Conservation (phyloP, 2,329 filamentous ascomycete genomes). For the Emericellopsis atlantica region DNA sequence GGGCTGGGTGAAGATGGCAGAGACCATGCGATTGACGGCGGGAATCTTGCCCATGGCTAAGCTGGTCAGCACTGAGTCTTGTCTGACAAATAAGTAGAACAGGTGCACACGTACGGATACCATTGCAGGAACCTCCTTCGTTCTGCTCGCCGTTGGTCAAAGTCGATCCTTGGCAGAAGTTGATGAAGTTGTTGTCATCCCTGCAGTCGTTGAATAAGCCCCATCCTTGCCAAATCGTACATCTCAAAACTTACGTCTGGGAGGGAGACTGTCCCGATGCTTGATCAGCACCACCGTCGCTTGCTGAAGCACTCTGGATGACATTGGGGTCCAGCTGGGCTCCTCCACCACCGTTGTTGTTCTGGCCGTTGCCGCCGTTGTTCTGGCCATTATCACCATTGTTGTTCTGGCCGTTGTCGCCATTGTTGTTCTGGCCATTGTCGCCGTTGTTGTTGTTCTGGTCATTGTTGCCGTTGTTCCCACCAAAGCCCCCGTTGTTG, state of each 20-base stretch:
- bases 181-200: constrained; percentile 49
- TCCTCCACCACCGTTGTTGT: constrained; percentile 8
- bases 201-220: constrained; percentile 15
- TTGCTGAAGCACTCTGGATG: constrained; percentile 31
- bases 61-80: no score
- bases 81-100: background rate
- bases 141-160: constrained; percentile 50
- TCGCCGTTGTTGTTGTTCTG: background rate
- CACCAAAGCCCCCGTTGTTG: constrained; percentile 4
- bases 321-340: constrained; percentile 22
- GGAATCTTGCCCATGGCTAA: constrained; percentile 49
- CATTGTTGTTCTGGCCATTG: constrained; percentile 6
- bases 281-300: constrained; percentile 23
- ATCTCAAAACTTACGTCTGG: constrained; percentile 22
- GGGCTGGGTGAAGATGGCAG: constrained; percentile 39
- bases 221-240: constrained; percentile 8
- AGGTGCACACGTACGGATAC: constrained; percentile 33
- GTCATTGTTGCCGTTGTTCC: constrained; percentile 4
- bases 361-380: constrained; percentile 2
- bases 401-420: constrained; percentile 7
- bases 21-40: constrained; percentile 40
- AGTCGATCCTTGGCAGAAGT: constrained; percentile 41
- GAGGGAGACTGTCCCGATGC: constrained; percentile 32
- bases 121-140: constrained; percentile 49
- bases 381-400: constrained; percentile 2